A percentile compares a stretch with the other conserved stretches of the same genome.
These are phyloP conservation scores for Cercospora sojina DNA, from an alignment of 2,329 filamentous ascomycete species.

Conservation along the genomic window DNA sequence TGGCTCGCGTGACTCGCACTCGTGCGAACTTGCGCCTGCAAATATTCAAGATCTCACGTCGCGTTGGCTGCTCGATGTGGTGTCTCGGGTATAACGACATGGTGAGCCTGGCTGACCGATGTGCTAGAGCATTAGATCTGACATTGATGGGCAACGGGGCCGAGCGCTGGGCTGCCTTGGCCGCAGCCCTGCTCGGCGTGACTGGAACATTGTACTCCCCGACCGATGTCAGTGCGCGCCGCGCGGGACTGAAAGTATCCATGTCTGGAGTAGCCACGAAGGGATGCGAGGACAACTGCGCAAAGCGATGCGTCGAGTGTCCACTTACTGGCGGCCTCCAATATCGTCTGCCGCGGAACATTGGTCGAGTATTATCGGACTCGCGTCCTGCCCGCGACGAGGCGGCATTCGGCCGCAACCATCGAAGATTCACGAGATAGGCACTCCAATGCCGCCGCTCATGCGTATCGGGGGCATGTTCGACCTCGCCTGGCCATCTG, in stretches of 20 bases:
- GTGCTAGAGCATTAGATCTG: background rate
- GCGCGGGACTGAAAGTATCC: slow-evolving; percentile 18
- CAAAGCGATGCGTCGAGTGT: slow-evolving; percentile 29
- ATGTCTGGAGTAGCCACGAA: slow-evolving; percentile 22
- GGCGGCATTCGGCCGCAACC: background rate
- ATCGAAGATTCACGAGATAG: background rate
- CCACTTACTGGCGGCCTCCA: slow-evolving; percentile 39
- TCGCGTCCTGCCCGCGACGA: background rate
- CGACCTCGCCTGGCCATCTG: slow-evolving; percentile 28
- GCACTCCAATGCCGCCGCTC: background rate
- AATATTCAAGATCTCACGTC: slow-evolving; percentile 1
- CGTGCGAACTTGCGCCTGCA: slow-evolving; percentile 21
- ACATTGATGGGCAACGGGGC: slow-evolving; percentile 19
- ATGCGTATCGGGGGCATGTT: background rate
- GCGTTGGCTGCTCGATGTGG: background rate
- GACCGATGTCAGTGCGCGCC: slow-evolving; percentile 27
- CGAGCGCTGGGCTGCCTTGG: slow-evolving; percentile 21
- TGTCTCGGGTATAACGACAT: background rate
- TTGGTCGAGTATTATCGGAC: background rate
- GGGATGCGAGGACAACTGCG: slow-evolving; percentile 29
- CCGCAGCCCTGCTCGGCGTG: slow-evolving; percentile 24
- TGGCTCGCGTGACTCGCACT: slow-evolving; percentile 6
- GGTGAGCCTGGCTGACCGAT: background rate
- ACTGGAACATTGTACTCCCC: slow-evolving; percentile 29
- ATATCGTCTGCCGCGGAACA: slow-evolving; percentile 4